Base-by-base conservation (phyloP, 768 basidiomycete genomes). In the Inosperma sp. region DNA sequence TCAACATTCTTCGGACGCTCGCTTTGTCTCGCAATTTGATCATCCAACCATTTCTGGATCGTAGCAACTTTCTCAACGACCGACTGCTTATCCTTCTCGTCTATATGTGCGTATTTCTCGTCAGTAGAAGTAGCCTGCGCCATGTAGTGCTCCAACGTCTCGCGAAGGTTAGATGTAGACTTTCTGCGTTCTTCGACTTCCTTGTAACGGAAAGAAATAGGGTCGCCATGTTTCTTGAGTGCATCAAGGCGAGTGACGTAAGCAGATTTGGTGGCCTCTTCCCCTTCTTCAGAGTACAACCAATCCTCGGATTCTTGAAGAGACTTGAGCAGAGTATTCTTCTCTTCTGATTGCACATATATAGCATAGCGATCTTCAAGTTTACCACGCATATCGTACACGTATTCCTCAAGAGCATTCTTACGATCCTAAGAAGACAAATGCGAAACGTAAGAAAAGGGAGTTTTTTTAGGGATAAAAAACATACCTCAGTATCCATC, bases 361-460 rank as follows among this genome's bases (percentile, higher is more conserved):
- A 80, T 41, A 14, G 84, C 83, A 62, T 89, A 96, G 44, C 87
- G 82, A 40, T 86, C 89, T 30, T 97, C 94, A 53, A 99, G 80
- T 74, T 96, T 95, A 69, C 81, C 75, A 31, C 93, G 88, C 62
- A 79, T 93, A 68, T 98, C 95, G 72, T 97, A 97, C 51, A 98
- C 88, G 74, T 95, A 97, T 72, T 98, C 96, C 73, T 99, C 95
- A 12, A 99, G 83, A 4, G 94, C 93, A 65, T 99, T 99, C 75
- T 97, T 99, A 69, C 90, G 84, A 70, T 98, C 90, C 92, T 95
- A 31, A 29, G 36, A 48, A 41, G 39, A 44, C 33, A 22, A 8
- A 56, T 49, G 16, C 45, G 13, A n/a, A n/a, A 35, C 5, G 45
- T 22, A 21, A 25, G 23, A 26, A 7, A 34, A 43, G 16, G 22